Base-by-base conservation (phyloP, 306 rosid genomes). In the Quercus agrifolia region DNA sequence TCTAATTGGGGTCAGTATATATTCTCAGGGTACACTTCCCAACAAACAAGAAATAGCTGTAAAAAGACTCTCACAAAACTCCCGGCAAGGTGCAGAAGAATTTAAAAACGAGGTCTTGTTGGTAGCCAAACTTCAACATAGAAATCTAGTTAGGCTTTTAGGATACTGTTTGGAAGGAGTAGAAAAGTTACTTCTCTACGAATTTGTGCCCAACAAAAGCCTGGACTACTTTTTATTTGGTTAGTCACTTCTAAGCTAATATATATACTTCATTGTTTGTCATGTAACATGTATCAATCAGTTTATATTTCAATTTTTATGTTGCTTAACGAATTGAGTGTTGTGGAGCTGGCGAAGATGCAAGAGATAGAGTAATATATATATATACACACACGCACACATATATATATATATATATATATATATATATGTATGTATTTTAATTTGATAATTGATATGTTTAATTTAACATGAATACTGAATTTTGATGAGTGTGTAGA, bases 181-280 rank as follows among this genome's bases (percentile, higher is more conserved):
- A 64, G 90, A 87, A 56, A 82, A 84, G 61, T 68, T 87, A 61
- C 88, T 87, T 5, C 9, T 87, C 19, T 87, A 81, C 4, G 88
- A 87, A 51, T 83, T 79, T 27, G 41, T 83, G 72, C 41, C 83
- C 4, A 86, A 83, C 77, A 77, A 80, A 74, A 86, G 89, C 71
- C 67, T 84, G 0, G 87, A 86, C 31, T 23, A 56, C 70, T 79
- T 86, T 20, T 64, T 80, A 56, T 77, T 71, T 35, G 70, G 68
- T 76, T 21, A 18, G 73, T 31, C 6, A 1, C 33, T 49, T 23
- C 10, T 31, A 41, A 23, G 38, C 44, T 38, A 38, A 35, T 35
- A 1, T 35, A 35, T 35, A 5, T 35, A 33, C 5, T 15, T 30
- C 17, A 1, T n/a, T 2, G 12, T 64, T 0, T 14, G 15, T 27